Conservation (phyloP, 202 grass and related monocot genomes). For the Hordeum pubiflorum region DNA sequence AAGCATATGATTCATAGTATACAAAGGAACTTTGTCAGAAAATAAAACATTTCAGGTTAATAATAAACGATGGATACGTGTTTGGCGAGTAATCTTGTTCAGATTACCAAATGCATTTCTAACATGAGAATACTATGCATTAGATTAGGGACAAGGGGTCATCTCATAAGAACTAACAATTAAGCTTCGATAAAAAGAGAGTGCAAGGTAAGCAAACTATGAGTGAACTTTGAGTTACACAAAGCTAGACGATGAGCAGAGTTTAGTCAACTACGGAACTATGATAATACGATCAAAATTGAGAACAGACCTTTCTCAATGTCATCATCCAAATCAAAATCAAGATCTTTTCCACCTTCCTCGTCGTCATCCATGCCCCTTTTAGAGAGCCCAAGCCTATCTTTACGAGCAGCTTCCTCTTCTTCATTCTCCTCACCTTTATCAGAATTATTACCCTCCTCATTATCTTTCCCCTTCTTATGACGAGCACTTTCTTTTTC, state of each 20-base stretch:
- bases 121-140: not conserved
- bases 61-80: not conserved
- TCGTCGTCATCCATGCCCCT: constrained; percentile 82
- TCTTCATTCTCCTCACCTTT: constrained; percentile 80
- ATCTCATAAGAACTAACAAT: constrained; percentile 7
- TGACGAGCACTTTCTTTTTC: constrained; percentile 42
- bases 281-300: not conserved
- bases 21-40: not conserved
- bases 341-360: constrained; percentile 66
- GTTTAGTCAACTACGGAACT: not conserved
- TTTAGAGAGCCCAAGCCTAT: constrained; percentile 48
- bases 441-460: constrained; percentile 67
- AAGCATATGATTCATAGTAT: constrained; percentile 11
- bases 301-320: constrained; percentile 75
- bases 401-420: constrained; percentile 61
- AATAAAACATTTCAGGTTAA: not conserved
- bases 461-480: constrained; percentile 69
- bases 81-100: not conserved
- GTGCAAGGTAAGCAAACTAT: not conserved
- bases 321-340: constrained; percentile 97
- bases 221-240: not conserved
- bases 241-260: not conserved
- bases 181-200: not conserved
- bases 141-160: not conserved
- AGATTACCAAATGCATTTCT: not conserved